Conservation (phyloP, 1,284 basidiomycete genomes). For the Golubevia pallescens region DNA sequence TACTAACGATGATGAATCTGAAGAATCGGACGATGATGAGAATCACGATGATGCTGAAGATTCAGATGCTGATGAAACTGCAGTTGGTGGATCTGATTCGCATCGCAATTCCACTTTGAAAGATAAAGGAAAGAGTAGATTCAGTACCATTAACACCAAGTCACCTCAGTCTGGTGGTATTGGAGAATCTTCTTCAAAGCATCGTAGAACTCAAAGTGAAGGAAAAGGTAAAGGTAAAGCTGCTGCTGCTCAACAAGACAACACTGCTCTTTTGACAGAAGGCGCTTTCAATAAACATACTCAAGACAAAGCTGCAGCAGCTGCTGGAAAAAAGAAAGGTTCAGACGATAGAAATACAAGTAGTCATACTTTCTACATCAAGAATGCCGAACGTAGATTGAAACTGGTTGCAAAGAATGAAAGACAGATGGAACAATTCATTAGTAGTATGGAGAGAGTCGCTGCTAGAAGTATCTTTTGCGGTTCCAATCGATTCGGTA, state of each 20-base stretch:
- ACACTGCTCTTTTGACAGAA: constrained; percentile 40
- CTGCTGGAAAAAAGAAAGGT: not conserved
- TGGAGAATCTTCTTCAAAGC: no score
- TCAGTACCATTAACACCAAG: not conserved
- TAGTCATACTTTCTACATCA: constrained; percentile 87
- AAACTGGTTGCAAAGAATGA: constrained; percentile 89
- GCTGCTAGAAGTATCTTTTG: constrained; percentile 80
- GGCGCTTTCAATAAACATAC: constrained; percentile 32
- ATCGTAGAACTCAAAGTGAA: no score
- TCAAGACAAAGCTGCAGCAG: not conserved
- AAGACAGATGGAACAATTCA: constrained; percentile 97
- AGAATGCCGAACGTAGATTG: constrained; percentile 86
- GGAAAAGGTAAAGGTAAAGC: no score
- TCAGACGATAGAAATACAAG: constrained; percentile 21
- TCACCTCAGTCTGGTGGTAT: not conserved
- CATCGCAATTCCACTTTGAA: not conserved
- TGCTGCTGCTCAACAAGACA: no score
- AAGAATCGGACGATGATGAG: not conserved
- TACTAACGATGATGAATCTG: constrained; percentile 8
- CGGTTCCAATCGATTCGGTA: constrained; percentile 84
- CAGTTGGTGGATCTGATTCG: not conserved
- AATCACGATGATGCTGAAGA: not conserved
- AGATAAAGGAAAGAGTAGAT: not conserved
- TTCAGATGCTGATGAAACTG: not conserved
- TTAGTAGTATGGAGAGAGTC: constrained; percentile 85